phyloP scores from a whole-genome alignment of 345 rosid genomes.

The Eutrema japonicum region DNA sequence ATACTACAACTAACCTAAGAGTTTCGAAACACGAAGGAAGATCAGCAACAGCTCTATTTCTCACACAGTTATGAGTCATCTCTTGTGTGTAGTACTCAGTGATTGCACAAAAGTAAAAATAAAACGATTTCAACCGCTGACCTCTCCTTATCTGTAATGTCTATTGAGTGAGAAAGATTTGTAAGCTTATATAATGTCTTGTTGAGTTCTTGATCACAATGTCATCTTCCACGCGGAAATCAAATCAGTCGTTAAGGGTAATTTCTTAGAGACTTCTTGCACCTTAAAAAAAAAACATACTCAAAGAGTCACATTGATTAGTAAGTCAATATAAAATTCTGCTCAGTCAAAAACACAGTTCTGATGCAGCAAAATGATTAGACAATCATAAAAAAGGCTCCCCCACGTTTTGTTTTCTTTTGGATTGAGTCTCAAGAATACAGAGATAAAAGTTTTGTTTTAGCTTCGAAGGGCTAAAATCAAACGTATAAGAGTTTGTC shows the following conservation, averaged over 20 bases:
- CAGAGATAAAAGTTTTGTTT: conserved; percentile 26
- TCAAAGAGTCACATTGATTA: conserved; percentile 16
- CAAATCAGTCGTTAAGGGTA: background rate
- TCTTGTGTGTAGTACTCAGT: conserved; percentile 50
- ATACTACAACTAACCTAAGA: conserved; percentile 45
- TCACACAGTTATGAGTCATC: conserved; percentile 40
- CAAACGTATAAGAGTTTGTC: background rate
- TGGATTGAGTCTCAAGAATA: conserved; percentile 12
- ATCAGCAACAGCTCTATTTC: conserved; percentile 45
- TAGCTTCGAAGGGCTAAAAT: conserved; percentile 11
- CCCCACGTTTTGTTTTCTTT: conserved; percentile 10
- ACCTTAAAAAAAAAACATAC: background rate
- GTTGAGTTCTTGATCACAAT: conserved; percentile 24
- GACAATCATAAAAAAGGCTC: conserved; percentile 23
- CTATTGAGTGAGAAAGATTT: conserved; percentile 35
- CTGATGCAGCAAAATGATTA: conserved; percentile 27
- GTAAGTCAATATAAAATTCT: background rate
- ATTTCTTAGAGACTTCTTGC: background rate
- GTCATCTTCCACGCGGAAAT: conserved; percentile 4
- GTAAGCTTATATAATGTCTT: conserved; percentile 13
- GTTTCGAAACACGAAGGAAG: conserved; percentile 44
- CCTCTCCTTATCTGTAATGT: conserved; percentile 4
- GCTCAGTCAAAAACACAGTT: conserved; percentile 9
- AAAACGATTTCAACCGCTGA: background rate
- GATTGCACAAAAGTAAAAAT: background rate